phyloP scores from a whole-genome alignment of 306 rosid species.

The Pterocarpus santalinus region DNA sequence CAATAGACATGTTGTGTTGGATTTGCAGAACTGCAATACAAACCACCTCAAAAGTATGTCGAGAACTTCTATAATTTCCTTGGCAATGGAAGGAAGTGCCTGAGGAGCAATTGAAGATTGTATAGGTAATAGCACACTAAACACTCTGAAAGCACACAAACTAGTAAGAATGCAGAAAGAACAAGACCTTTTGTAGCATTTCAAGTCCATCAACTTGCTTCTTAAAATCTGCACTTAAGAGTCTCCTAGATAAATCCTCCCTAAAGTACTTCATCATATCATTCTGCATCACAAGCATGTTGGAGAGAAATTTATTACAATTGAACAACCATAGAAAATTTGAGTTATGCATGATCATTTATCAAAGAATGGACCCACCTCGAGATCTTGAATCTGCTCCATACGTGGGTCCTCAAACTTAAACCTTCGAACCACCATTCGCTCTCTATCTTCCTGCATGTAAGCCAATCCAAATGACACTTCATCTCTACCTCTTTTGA shows the following conservation, averaged over 20 bases:
- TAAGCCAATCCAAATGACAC: conserved; percentile 28
- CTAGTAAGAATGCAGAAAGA: conserved; percentile 13
- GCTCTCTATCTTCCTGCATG: conserved; percentile 94
- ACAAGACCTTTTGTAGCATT: conserved; percentile 89
- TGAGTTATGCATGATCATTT: conserved; percentile 26
- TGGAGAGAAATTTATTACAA: conserved; percentile 34
- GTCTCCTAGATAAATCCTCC: conserved; percentile 96
- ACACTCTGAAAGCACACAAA: conserved; percentile 29
- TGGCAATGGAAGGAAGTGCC: conserved; percentile 88
- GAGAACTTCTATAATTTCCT: conserved; percentile 88
- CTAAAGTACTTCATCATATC: conserved; percentile 94
- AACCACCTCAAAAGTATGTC: conserved; percentile 96
- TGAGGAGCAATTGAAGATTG: conserved; percentile 46
- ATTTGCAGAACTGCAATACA: conserved; percentile 96
- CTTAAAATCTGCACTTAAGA: conserved; percentile 90
- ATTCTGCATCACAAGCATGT: conserved; percentile 65
- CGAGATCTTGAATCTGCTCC: conserved; percentile 99
- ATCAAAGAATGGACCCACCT: conserved; percentile 61
- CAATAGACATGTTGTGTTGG: conserved; percentile 93
- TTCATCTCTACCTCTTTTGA: conserved; percentile 28
- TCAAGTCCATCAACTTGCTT: conserved; percentile 98
- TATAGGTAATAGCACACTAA: conserved; percentile 20
- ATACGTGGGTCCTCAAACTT: conserved; percentile 96
- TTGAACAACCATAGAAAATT: conserved; percentile 34
- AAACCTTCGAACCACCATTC: conserved; percentile 81